Evolutionary conservation across 2,329 filamentous ascomycete species (phyloP).

Genomic region (Fusarium penzigii): DNA sequence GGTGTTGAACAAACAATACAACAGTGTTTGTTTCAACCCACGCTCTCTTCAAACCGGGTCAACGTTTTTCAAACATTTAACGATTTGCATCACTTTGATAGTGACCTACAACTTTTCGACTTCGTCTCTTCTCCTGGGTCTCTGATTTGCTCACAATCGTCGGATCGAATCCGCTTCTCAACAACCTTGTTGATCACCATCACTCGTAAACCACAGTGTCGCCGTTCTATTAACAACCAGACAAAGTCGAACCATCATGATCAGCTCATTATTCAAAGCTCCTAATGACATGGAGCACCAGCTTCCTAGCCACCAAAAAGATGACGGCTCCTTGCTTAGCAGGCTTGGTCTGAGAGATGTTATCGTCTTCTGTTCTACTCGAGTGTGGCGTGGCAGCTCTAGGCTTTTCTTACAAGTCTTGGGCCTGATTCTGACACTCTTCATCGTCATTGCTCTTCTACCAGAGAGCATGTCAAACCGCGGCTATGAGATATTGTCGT

Average conservation of each 20-base stretch:
- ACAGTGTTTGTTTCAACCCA: neutral
- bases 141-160: neutral
- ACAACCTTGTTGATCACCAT: neutral
- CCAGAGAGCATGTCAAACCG: slow-evolving; percentile 25
- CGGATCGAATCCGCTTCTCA: neutral
- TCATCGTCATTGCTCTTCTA: slow-evolving; percentile 30
- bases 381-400: slow-evolving; percentile 40
- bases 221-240: neutral
- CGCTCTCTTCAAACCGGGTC: neutral
- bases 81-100: neutral
- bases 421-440: slow-evolving; percentile 27
- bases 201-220: neutral
- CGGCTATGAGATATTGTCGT: slow-evolving; percentile 21
- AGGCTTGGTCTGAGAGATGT: slow-evolving; percentile 30
- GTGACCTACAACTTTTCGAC: neutral
- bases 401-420: slow-evolving; percentile 32
- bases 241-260: slow-evolving; percentile 16
- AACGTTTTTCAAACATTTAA: neutral
- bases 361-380: slow-evolving; percentile 43
- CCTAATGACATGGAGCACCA: slow-evolving; percentile 24
- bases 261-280: slow-evolving; percentile 26
- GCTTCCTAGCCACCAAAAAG: slow-evolving; percentile 13
- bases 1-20: neutral
- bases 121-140: too few species aligned
- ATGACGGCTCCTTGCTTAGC: slow-evolving; percentile 22